phyloP scores from a whole-genome alignment of 139 green algal species.

The Astrephomene gubernaculifera region DNA sequence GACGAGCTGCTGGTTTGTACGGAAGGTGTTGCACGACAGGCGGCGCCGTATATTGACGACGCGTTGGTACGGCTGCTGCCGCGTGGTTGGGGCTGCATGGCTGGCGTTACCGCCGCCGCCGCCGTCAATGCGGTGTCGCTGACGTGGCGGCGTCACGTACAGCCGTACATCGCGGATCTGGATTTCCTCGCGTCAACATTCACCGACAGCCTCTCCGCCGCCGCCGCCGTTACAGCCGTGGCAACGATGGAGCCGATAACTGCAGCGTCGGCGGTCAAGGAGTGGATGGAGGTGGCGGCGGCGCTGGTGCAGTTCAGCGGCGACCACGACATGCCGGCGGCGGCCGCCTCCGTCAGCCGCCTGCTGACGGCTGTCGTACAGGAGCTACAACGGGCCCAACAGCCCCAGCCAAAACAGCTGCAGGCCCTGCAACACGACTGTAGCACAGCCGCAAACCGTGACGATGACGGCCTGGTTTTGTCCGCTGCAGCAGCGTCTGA shows the following conservation, averaged over 20 bases:
- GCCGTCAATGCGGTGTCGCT: neutral
- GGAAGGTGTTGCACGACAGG: neutral
- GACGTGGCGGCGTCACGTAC: constrained; percentile 3
- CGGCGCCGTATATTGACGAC: neutral
- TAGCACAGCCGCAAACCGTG: no score
- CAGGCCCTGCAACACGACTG: neutral
- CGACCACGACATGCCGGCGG: neutral
- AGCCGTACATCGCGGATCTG: constrained; percentile 10
- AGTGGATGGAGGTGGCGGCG: neutral
- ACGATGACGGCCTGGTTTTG: no score
- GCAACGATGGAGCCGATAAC: neutral
- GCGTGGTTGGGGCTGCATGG: neutral
- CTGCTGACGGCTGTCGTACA: neutral
- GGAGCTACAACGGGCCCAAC: neutral
- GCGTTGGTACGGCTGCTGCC: neutral
- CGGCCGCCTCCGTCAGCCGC: neutral
- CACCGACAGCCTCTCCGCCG: neutral
- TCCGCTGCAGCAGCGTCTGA: no score
- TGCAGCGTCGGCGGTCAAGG: neutral
- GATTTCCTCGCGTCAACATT: neutral
- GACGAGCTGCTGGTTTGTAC: neutral
- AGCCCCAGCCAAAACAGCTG: neutral
- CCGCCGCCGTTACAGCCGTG: neutral
- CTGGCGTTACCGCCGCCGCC: neutral
- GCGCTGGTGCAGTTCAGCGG: constrained; percentile 3